Evolutionary conservation across 2,329 filamentous ascomycete genomes (phyloP).

Genomic region (Hypocreales sp.): DNA sequence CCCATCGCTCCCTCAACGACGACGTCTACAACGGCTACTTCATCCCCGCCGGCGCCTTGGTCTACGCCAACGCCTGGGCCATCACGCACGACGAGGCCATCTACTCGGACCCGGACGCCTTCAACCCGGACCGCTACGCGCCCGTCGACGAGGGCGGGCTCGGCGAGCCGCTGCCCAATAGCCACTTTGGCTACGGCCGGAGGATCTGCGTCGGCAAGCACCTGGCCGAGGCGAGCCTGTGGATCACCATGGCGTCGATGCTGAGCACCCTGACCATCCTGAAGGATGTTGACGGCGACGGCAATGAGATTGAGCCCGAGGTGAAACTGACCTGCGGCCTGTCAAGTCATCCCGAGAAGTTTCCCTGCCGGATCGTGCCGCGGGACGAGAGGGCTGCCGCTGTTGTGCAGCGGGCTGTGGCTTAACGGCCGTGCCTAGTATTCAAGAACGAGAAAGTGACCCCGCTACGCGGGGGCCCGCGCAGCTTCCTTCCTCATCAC

Average conservation of each 20-base stretch:
- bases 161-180: conserved; percentile 28
- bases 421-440: background rate
- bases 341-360: conserved; percentile 11
- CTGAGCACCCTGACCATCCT: conserved; percentile 21
- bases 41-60: conserved; percentile 36
- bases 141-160: conserved; percentile 17
- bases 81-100: conserved; percentile 25
- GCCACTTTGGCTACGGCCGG: conserved; percentile 36
- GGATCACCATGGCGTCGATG: conserved; percentile 22
- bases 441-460: too few species aligned
- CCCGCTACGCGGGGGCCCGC: too few species aligned
- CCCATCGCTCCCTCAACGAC: conserved; percentile 36
- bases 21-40: conserved; percentile 40
- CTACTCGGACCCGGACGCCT: conserved; percentile 25
- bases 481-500: too few species aligned
- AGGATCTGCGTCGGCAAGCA: conserved; percentile 33
- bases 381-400: conserved; percentile 7
- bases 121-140: conserved; percentile 29
- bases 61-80: conserved; percentile 26
- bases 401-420: conserved; percentile 3
- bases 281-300: conserved; percentile 16
- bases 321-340: conserved; percentile 12
- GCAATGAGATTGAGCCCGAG: conserved; percentile 15
- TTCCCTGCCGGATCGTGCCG: conserved; percentile 10
- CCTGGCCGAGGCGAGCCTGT: conserved; percentile 29